Percentiles rank a stretch among this genome's conserved stretches.
Conservation (phyloP, 148 eudicot genomes). For the Pouteria glomerata region DNA sequence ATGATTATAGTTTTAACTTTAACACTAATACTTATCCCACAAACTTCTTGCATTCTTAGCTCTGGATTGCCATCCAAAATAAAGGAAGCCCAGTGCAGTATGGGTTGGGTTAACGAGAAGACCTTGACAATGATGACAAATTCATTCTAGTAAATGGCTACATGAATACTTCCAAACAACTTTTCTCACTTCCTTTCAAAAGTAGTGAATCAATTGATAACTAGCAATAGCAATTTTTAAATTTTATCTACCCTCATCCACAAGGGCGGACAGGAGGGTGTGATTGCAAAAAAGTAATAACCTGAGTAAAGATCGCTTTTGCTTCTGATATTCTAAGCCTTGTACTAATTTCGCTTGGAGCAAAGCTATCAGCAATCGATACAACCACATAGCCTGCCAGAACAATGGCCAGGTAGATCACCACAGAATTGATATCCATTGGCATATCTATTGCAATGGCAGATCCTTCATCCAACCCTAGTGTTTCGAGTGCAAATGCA, state of each 20-base stretch:
- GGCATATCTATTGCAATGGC: slow-evolving; percentile 99
- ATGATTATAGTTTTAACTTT: too few relatives aligned
- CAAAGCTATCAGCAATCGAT: slow-evolving; percentile 98
- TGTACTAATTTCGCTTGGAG: slow-evolving; percentile 72
- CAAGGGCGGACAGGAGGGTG: neutral
- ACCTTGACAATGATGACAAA: neutral
- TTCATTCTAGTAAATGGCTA: slow-evolving; percentile 1
- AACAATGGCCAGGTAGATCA: slow-evolving; percentile 88
- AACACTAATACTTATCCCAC: neutral
- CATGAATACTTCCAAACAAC: neutral
- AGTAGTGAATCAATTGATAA: too few relatives aligned
- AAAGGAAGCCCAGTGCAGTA: neutral
- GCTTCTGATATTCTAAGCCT: slow-evolving; percentile 73
- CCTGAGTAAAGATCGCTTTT: slow-evolving; percentile 96
- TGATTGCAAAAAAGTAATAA: slow-evolving; percentile 13
- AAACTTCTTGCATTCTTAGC: too few relatives aligned
- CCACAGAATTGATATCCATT: slow-evolving; percentile 82
- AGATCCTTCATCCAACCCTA: slow-evolving; percentile 71
- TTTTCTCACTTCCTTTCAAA: neutral
- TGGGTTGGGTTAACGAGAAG: neutral
- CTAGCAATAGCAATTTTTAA: too few relatives aligned
- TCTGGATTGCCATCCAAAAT: neutral
- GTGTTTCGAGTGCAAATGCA: slow-evolving; percentile 68
- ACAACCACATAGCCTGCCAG: slow-evolving; percentile 86
- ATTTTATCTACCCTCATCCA: too few relatives aligned